Base-by-base conservation (phyloP, 2,329 filamentous ascomycete species). In the Botrytis deweyae region DNA sequence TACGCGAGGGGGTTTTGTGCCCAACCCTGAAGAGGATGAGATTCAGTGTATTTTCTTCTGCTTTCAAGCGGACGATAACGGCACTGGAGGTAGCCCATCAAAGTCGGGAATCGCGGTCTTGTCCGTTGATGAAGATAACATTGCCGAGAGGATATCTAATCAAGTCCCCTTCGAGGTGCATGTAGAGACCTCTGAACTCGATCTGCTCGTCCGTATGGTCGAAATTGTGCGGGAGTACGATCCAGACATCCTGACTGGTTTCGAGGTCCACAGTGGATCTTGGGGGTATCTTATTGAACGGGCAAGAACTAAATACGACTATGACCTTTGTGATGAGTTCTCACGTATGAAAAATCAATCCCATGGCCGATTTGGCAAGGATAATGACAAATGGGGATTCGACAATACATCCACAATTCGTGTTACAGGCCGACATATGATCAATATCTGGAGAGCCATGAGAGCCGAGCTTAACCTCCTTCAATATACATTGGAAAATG, bases 371-470 rank as follows among this genome's bases (percentile, higher is more conserved):
- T 95, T 95, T 79, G 93, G 93, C 33, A 97, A 93, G 81, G 93
- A 97, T 38, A 90, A 90, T 68, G 95, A 98, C 81, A 88, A 90
- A 76, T 98, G 95, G 95, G 95, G 95, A 0, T 97, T 97, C 84
- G 96, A 94, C 76, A 94, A 95, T 72, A 97, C 95, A 0, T 97
- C 94, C 3, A 95, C 93, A 4, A 94, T 98, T 77, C 90, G 91
- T 73, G 89, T 99, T n/a, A 98, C 95, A 0, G 96, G 96, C 8
- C 88, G 96, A 75, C 95, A 98, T 81, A 94, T 97, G 87, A 95
- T 99, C 84, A 98, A 98, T 78, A 92, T 98, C 64, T 98, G 96
- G 94, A 89, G 95, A 78, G 94, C 95, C 0, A 98, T 99, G 95
- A 89, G 94, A 74, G 89, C 91, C n/a, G 95, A 98, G 82, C 84